Evolutionary conservation across 352 stramenopile genomes (phyloP).

Genomic region (Pseudoperonospora humuli): DNA sequence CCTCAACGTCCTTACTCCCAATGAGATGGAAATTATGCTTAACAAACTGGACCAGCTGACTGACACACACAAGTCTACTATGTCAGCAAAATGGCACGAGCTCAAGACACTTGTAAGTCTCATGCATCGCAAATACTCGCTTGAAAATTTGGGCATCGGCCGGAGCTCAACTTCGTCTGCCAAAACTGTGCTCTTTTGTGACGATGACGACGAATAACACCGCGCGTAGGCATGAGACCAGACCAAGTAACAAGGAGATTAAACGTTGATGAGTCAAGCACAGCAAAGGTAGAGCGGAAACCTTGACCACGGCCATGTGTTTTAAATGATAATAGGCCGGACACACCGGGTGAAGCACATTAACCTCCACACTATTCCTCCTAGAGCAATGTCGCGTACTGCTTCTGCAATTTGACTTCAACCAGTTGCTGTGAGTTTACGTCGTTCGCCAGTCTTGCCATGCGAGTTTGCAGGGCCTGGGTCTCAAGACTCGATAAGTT

Average conservation of each 20-base stretch:
- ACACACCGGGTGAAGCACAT: not conserved
- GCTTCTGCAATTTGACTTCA: constrained; percentile 78
- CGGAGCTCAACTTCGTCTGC: constrained; percentile 28
- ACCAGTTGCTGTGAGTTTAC: constrained; percentile 65
- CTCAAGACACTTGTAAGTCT: constrained; percentile 79
- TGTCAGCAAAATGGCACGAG: constrained; percentile 81
- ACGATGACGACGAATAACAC: constrained; percentile 19
- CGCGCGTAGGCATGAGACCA: constrained; percentile 5
- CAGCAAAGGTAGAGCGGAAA: not conserved
- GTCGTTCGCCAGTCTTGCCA: constrained; percentile 56
- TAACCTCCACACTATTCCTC: constrained; percentile 13
- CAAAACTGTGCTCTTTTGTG: constrained; percentile 40
- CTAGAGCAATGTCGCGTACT: constrained; percentile 45
- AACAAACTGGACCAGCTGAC: constrained; percentile 62
- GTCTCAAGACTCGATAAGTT: constrained; percentile 49
- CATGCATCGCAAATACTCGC: constrained; percentile 81
- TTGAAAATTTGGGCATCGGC: constrained; percentile 67
- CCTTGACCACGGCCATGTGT: not conserved
- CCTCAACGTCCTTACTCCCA: constrained; percentile 59
- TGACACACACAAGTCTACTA: constrained; percentile 68
- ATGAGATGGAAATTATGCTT: constrained; percentile 64
- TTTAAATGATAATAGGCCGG: not conserved
- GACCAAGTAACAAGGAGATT: not conserved
- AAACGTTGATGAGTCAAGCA: not conserved
- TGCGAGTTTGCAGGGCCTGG: constrained; percentile 47